Conservation (phyloP, 805 yeast genomes). For the Ogataea thermomethanolica region DNA sequence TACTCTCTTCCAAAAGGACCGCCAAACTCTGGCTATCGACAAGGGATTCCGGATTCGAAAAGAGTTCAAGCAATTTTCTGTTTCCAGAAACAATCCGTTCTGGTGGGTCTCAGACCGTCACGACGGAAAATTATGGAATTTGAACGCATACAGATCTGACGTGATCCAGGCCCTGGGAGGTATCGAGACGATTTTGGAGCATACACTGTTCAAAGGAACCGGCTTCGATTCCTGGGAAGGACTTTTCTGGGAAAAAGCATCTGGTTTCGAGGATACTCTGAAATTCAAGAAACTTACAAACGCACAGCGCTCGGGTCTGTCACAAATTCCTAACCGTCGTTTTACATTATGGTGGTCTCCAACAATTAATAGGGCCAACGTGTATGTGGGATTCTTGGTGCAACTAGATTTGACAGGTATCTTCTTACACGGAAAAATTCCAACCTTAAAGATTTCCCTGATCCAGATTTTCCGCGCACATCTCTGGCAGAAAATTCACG, state of each 20-base stretch:
- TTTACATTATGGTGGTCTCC: conserved; percentile 99
- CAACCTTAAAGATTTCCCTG: conserved; percentile 90
- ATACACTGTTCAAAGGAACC: conserved; percentile 91
- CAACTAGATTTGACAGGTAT: conserved; percentile 96
- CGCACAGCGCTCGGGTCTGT: conserved; percentile 95
- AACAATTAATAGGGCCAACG: conserved; percentile 95
- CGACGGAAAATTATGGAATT: conserved; percentile 94
- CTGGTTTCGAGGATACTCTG: conserved; percentile 95
- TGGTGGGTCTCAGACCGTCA: conserved; percentile 96
- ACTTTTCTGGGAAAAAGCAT: conserved; percentile 95
- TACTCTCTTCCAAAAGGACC: conserved; percentile 90
- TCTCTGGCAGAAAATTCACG: conserved; percentile 98
- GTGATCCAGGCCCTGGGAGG: conserved; percentile 98
- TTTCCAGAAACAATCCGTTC: conserved; percentile 77
- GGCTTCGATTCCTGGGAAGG: conserved; percentile 99
- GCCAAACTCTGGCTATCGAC: conserved; percentile 92
- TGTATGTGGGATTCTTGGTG: conserved; percentile 94
- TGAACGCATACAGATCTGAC: conserved; percentile 89
- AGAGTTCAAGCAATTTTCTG: conserved; percentile 69
- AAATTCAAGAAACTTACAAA: conserved; percentile 92
- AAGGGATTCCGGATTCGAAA: conserved; percentile 86
- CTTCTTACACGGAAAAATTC: conserved; percentile 95
- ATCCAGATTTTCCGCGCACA: conserved; percentile 97
- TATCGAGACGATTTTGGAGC: conserved; percentile 91
- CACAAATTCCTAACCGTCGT: conserved; percentile 96